Evolutionary conservation across 352 stramenopile species (phyloP).

Genomic region (Globisporangium barbulae): DNA sequence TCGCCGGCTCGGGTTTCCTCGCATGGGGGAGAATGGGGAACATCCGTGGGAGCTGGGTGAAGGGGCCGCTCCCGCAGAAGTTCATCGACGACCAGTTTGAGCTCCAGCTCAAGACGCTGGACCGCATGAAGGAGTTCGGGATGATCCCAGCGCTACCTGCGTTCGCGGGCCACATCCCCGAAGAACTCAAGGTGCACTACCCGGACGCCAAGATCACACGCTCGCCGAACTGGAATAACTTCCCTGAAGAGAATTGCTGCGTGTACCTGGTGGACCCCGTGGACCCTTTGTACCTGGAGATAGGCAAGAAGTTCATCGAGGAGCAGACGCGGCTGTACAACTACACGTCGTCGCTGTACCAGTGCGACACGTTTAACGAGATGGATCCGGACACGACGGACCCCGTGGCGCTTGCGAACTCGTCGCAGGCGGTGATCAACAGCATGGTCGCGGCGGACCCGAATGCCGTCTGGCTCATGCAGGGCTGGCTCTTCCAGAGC

Average conservation of each 20-base stretch:
- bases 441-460: conserved; percentile 70
- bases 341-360: conserved; percentile 77
- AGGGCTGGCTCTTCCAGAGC: conserved; percentile 77
- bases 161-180: conserved; percentile 87
- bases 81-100: conserved; percentile 84
- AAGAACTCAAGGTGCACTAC: conserved; percentile 73
- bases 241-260: conserved; percentile 79
- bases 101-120: conserved; percentile 81
- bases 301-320: conserved; percentile 77
- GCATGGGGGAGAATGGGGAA: conserved; percentile 91
- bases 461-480: conserved; percentile 80
- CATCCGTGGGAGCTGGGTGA: conserved; percentile 80
- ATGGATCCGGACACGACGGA: conserved; percentile 75
- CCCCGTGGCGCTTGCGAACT: conserved; percentile 34
- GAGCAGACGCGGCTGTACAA: conserved; percentile 58
- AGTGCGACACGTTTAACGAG: conserved; percentile 83
- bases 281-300: conserved; percentile 80
- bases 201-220: conserved; percentile 74
- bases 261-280: conserved; percentile 80
- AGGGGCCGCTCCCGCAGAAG: conserved; percentile 73
- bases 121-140: conserved; percentile 79
- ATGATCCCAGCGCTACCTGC: conserved; percentile 89
- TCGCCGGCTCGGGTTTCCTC: conserved; percentile 85
- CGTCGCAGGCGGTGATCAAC: conserved; percentile 66
- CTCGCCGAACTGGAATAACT: conserved; percentile 77